Conservation (phyloP, 2,329 filamentous ascomycete species). For the Albifimbria verrucaria region DNA sequence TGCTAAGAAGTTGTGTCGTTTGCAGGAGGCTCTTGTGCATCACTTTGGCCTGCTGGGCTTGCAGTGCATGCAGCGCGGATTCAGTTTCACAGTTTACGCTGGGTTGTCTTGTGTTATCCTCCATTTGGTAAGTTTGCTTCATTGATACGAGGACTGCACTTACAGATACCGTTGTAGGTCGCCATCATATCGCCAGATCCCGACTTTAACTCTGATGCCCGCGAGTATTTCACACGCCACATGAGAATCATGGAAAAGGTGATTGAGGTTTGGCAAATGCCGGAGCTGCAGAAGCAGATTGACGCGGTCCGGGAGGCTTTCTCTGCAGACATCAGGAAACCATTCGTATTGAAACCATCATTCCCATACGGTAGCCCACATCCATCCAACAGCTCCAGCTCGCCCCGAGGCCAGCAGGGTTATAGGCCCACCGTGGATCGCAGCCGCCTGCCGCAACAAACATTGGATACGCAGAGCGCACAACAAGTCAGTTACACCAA, state of each 20-base stretch:
- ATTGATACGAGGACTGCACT: not conserved
- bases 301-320: slow-evolving; percentile 87
- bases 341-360: slow-evolving; percentile 83
- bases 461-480: slow-evolving; percentile 49
- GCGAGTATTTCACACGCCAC: slow-evolving; percentile 86
- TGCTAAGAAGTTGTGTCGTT: slow-evolving; percentile 77
- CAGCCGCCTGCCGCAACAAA: slow-evolving; percentile 50
- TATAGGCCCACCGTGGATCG: slow-evolving; percentile 46
- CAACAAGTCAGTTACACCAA: slow-evolving; percentile 64
- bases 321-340: slow-evolving; percentile 77
- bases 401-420: slow-evolving; percentile 48
- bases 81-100: slow-evolving; percentile 93
- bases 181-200: slow-evolving; percentile 91
- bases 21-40: slow-evolving; percentile 80
- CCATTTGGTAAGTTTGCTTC: slow-evolving; percentile 69
- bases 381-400: slow-evolving; percentile 60
- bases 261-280: slow-evolving; percentile 79
- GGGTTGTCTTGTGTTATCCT: slow-evolving; percentile 89
- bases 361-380: slow-evolving; percentile 85
- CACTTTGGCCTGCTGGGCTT: slow-evolving; percentile 76
- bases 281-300: slow-evolving; percentile 86
- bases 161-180: slow-evolving; percentile 53
- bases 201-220: slow-evolving; percentile 78
- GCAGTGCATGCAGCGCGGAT: slow-evolving; percentile 87
- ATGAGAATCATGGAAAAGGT: slow-evolving; percentile 92